Percentiles rank a stretch among this genome's conserved stretches.
Conservation (phyloP, 495 filamentous ascomycete genomes). For the Xylaria intraflava region DNA sequence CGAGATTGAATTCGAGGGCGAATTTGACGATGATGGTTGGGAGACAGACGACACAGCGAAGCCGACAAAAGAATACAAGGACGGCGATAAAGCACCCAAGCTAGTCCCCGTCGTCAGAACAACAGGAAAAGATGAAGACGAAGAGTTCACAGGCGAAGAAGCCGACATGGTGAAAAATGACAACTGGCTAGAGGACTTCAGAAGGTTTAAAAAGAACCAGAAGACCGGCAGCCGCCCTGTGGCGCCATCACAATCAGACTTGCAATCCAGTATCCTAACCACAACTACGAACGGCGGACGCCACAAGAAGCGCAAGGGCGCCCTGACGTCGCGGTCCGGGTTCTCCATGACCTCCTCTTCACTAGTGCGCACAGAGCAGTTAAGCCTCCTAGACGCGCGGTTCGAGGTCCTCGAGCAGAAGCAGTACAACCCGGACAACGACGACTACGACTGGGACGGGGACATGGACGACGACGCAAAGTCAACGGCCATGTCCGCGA, state of each 20-base stretch:
- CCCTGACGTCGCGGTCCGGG: slow-evolving; percentile 76
- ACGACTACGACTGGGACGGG: slow-evolving; percentile 47
- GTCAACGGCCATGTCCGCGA: slow-evolving; percentile 31
- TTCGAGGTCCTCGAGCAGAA: slow-evolving; percentile 83
- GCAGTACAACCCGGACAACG: slow-evolving; percentile 69
- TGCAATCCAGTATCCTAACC: slow-evolving; percentile 72
- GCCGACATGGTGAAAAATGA: slow-evolving; percentile 45
- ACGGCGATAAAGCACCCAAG: slow-evolving; percentile 42
- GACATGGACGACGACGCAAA: slow-evolving; percentile 43
- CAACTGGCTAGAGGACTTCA: slow-evolving; percentile 84
- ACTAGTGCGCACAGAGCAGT: slow-evolving; percentile 80
- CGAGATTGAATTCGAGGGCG: slow-evolving; percentile 48
- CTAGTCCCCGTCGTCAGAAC: slow-evolving; percentile 32
- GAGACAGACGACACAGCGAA: slow-evolving; percentile 92
- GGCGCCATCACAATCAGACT: slow-evolving; percentile 47
- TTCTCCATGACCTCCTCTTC: slow-evolving; percentile 98
- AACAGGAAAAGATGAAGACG: slow-evolving; percentile 23
- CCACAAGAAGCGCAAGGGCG: slow-evolving; percentile 84
- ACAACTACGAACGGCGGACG: slow-evolving; percentile 67
- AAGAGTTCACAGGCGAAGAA: slow-evolving; percentile 16
- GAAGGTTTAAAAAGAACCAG: slow-evolving; percentile 79
- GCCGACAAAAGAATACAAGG: slow-evolving; percentile 44
- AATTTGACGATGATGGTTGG: slow-evolving; percentile 75
- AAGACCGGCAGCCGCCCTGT: slow-evolving; percentile 34
- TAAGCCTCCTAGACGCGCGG: slow-evolving; percentile 74